These are phyloP conservation scores for Lophiostoma macrostomum DNA, from an alignment of 495 filamentous ascomycete species.

Conservation along the genomic window DNA sequence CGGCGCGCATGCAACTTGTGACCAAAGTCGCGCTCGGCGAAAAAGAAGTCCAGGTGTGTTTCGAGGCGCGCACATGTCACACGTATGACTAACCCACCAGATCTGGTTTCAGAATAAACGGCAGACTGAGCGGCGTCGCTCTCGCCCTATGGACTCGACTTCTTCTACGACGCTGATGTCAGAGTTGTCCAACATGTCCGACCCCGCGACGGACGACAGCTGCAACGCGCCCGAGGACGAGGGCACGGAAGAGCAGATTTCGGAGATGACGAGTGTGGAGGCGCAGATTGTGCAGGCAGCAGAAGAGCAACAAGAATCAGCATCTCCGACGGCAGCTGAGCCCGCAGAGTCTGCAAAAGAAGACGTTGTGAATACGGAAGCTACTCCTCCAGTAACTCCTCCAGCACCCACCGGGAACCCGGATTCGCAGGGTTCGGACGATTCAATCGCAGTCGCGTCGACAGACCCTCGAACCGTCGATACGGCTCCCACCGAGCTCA, in stretches of 20 bases:
- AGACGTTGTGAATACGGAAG: background rate
- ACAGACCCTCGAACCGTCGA: slow-evolving; percentile 27
- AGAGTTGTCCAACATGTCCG: slow-evolving; percentile 39
- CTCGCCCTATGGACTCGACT: slow-evolving; percentile 61
- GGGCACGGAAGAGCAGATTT: background rate
- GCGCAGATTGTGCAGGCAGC: background rate
- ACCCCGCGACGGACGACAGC: slow-evolving; percentile 22
- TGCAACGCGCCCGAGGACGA: slow-evolving; percentile 4
- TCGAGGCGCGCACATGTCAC: background rate
- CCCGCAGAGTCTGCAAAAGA: background rate
- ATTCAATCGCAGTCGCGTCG: slow-evolving; percentile 7
- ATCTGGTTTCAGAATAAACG: slow-evolving; percentile 99
- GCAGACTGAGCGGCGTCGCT: slow-evolving; percentile 88
- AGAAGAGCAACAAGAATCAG: background rate
- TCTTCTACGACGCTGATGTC: slow-evolving; percentile 61
- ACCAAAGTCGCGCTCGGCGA: slow-evolving; percentile 84
- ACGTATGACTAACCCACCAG: slow-evolving; percentile 47
- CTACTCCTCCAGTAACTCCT: no score
- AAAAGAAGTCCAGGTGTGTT: slow-evolving; percentile 90
- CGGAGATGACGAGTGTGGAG: background rate
- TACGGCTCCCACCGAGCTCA: slow-evolving; percentile 23
- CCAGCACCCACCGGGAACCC: background rate
- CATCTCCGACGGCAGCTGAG: background rate
- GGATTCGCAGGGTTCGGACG: slow-evolving; percentile 14
- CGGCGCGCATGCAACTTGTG: slow-evolving; percentile 77